Conservation (phyloP, 768 basidiomycete species). For the Collybia sordida region DNA sequence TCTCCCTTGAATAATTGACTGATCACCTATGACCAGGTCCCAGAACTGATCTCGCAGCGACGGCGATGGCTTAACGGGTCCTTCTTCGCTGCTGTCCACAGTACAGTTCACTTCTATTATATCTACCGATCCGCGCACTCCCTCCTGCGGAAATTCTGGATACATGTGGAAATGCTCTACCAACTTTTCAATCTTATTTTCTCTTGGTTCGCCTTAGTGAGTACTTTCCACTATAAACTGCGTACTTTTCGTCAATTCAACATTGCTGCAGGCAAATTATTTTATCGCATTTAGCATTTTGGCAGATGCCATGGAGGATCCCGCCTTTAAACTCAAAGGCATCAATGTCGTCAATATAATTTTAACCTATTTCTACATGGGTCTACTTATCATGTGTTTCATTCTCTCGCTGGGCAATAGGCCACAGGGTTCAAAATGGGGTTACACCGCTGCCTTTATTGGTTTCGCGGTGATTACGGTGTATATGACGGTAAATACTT, state of each 20-base stretch:
- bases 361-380: constrained; percentile 86
- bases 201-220: constrained; percentile 84
- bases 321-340: constrained; percentile 52
- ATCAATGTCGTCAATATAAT: constrained; percentile 74
- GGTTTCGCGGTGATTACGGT: constrained; percentile 89
- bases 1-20: neutral
- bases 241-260: neutral
- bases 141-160: constrained; percentile 86
- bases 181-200: constrained; percentile 90
- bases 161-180: constrained; percentile 92
- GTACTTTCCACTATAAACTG: constrained; percentile 16
- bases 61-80: constrained; percentile 97
- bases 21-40: constrained; percentile 49
- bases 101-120: constrained; percentile 90
- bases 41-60: constrained; percentile 93
- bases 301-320: constrained; percentile 70
- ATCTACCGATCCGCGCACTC: constrained; percentile 89
- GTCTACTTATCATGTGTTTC: constrained; percentile 84
- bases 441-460: constrained; percentile 81
- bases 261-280: constrained; percentile 68
- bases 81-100: constrained; percentile 96
- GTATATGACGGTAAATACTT: constrained; percentile 84
- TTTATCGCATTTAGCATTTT: constrained; percentile 88
- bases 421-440: constrained; percentile 87
- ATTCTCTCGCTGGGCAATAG: constrained; percentile 87